These are phyloP conservation scores for Euphorbia tirucalli DNA, from an alignment of 345 rosid species.

Conservation along the genomic window DNA sequence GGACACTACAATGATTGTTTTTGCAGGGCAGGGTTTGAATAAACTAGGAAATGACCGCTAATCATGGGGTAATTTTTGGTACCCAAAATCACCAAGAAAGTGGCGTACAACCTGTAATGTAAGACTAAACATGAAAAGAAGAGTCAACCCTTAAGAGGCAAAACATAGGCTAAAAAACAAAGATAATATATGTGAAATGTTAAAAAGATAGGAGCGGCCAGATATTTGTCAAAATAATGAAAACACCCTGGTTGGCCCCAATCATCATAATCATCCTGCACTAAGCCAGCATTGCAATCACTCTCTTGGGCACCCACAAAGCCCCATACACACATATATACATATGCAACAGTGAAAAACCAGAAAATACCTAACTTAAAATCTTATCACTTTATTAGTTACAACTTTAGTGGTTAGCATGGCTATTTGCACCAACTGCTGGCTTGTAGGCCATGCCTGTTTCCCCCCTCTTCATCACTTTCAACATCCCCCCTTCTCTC, in stretches of 20 bases:
- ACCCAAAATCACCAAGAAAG: not conserved
- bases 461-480: slow-evolving; percentile 17
- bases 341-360: slow-evolving; percentile 22
- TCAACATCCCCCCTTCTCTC: not conserved
- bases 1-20: too few species aligned
- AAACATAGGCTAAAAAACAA: too few species aligned
- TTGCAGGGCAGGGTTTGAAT: not conserved
- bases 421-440: slow-evolving; percentile 46
- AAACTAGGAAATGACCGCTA: not conserved
- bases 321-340: slow-evolving; percentile 11
- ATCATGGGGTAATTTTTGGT: not conserved
- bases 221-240: too few species aligned
- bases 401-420: slow-evolving; percentile 40
- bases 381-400: slow-evolving; percentile 45
- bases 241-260: slow-evolving; percentile 12
- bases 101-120: not conserved
- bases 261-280: slow-evolving; percentile 16
- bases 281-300: slow-evolving; percentile 16
- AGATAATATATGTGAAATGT: too few species aligned
- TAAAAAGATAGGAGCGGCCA: too few species aligned
- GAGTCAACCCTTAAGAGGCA: too few species aligned
- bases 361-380: slow-evolving; percentile 42
- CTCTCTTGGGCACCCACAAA: slow-evolving; percentile 19
- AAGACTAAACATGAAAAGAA: too few species aligned
- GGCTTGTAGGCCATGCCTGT: slow-evolving; percentile 38